Evolutionary conservation across 805 yeast genomes (phyloP), one percentile per base, ranked within the genome.

Genomic region (Metschnikowia peoriensis): DNA sequence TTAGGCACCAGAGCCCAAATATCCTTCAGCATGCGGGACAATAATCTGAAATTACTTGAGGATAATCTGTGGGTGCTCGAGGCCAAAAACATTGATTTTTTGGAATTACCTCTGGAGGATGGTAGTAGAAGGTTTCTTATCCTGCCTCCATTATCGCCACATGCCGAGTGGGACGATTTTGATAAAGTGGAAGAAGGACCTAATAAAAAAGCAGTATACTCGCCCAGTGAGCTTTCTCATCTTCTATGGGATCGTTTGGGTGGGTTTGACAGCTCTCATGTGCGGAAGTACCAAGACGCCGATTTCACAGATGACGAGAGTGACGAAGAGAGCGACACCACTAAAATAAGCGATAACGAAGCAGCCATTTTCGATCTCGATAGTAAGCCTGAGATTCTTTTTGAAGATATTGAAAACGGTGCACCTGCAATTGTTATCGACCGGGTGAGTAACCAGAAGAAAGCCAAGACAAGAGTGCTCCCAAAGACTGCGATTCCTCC

Each of bases 131-230:
- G 78, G 14, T 75, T 73, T 50, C 68, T 75, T 44, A 75, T 75
- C n/a, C 72, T 75, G 46, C 79, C 79, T 3, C 79, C 79, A 7
- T 56, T 70, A 8, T 73, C 77, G 9, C 79, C 79, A 0, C 78
- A 74, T 3, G 59, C 72, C 0, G 79, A 70, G 43, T 75, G 79
- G 79, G 68, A 73, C 53, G 71, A 72, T 49, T 75, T 72, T 71
- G 68, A 67, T 46, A 70, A 63, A 46, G 69, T 62, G 0, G 79
- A 75, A 53, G 78, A 74, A 11, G 75, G 76, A 0, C 79, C 79
- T 9, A 68, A 69, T 49, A 59, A 62, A 32, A 64, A 67, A 46
- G 51, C 77, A 0, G 62, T 75, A 6, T 66, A 65, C 49, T 67
- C 76, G 15, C 74, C 76, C 0, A 63, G 64, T 37, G 78, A 75